Base-by-base conservation (phyloP, 2,329 filamentous ascomycete species). In the Cercospora sp. region DNA sequence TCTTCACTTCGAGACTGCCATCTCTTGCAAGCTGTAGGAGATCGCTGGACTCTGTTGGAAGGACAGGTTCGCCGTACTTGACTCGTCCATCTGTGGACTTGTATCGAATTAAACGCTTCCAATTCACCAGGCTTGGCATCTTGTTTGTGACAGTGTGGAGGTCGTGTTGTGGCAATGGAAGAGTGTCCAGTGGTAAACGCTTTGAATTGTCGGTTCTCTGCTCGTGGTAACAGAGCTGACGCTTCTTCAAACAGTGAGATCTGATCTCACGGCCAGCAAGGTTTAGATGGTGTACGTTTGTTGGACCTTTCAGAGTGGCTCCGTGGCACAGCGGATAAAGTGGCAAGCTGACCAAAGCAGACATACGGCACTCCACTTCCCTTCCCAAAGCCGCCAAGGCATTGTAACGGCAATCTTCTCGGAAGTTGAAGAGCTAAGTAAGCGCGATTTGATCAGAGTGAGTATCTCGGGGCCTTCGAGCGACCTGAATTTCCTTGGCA, bases 1-100 rank as follows among this genome's bases (percentile, higher is more conserved):
- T 79, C 6, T 81, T 83, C 1, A 85, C 87, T 68, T 84, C 77
- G 0, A 89, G 76, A 0, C 20, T 13, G 45, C 45, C 45, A 23
- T 51, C 18, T 23, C 18, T 23, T 26, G 18, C 20, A 51, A 51
- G 0, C 78, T 75, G 1, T n/a, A 76, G 68, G 6, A 65, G 64
- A 42, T 74, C 75, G 60, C 76, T 75, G 62, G 76, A 73, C 1
- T 67, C 53, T n/a, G 55, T 68, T 62, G 42, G 67, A 31, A 67
- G 84, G 66, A 93, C 86, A 68, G 90, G 90, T 80, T 93, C 89
- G 72, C 91, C 91, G 70, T 92, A 91, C 79, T 91, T 90, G 39
- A 86, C 85, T 64, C 83, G 83, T 76, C 90, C 90, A 75, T 92
- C 88, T 73, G 89, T 87, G 8, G 92, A 84, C 33, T 74, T 69